Percentiles rank a stretch among this genome's conserved stretches.
Conservation (phyloP, 768 basidiomycete species). For the Heimioporus sp. region DNA sequence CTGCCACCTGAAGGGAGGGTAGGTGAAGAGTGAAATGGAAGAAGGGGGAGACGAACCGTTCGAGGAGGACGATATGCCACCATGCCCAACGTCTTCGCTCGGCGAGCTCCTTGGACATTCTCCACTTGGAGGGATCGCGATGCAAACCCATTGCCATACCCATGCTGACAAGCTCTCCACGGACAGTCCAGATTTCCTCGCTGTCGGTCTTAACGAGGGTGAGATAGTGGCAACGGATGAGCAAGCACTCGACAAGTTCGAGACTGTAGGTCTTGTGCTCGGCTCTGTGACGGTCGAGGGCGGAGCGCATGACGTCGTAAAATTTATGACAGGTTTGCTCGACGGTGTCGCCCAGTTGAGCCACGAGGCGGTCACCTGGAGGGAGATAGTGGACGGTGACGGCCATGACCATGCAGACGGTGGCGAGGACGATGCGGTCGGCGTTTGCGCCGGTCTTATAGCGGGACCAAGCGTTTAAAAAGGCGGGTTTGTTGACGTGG, state of each 20-base stretch:
- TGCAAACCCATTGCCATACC: slow-evolving; percentile 83
- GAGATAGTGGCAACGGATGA: slow-evolving; percentile 70
- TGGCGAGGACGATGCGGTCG: slow-evolving; percentile 69
- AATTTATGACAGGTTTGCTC: slow-evolving; percentile 65
- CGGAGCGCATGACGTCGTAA: slow-evolving; percentile 65
- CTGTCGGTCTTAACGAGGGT: slow-evolving; percentile 71
- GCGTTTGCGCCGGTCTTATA: slow-evolving; percentile 67
- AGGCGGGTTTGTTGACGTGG: slow-evolving; percentile 64
- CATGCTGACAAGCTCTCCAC: slow-evolving; percentile 71
- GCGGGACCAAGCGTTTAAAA: slow-evolving; percentile 64
- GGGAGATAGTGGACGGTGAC: slow-evolving; percentile 74
- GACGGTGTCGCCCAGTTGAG: slow-evolving; percentile 47
- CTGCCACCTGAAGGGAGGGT: slow-evolving; percentile 61
- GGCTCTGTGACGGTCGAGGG: slow-evolving; percentile 58
- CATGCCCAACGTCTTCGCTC: slow-evolving; percentile 86
- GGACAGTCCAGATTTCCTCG: slow-evolving; percentile 78
- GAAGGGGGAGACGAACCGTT: slow-evolving; percentile 51
- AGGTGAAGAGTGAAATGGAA: slow-evolving; percentile 1
- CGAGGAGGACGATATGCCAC: slow-evolving; percentile 85
- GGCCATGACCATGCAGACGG: slow-evolving; percentile 73
- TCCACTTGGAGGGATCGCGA: slow-evolving; percentile 80
- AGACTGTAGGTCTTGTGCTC: slow-evolving; percentile 62
- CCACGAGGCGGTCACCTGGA: slow-evolving; percentile 57
- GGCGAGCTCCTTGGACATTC: slow-evolving; percentile 63
- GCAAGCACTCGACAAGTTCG: slow-evolving; percentile 73